phyloP scores from a whole-genome alignment of 2,329 filamentous ascomycete genomes.

The Fusarium beomiforme region DNA sequence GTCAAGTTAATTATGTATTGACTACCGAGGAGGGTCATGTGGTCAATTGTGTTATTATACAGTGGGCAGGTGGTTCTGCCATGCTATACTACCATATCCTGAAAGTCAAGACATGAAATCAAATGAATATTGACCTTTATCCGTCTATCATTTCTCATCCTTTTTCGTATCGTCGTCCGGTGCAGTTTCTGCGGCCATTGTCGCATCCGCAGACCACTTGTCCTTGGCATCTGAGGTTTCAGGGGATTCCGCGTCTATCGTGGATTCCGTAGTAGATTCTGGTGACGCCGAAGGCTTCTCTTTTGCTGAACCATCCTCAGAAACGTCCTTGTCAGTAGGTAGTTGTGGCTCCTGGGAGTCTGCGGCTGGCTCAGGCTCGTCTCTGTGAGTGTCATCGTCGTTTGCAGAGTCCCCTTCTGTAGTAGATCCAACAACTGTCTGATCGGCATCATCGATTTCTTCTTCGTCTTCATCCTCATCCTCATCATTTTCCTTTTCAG shows the following conservation, averaged over 20 bases:
- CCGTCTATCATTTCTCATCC: constrained; percentile 25
- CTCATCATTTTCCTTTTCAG: constrained; percentile 20
- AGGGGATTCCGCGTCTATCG: background rate
- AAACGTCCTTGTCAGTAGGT: constrained; percentile 30
- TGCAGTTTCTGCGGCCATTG: background rate
- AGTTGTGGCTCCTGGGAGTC: constrained; percentile 31
- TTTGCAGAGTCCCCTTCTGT: constrained; percentile 33
- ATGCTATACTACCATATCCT: constrained; percentile 2
- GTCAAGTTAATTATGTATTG: background rate
- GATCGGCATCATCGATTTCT: constrained; percentile 34
- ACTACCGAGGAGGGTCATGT: background rate
- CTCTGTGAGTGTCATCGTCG: constrained; percentile 2
- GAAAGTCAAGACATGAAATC: constrained; percentile 1
- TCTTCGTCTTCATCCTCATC: constrained; percentile 15
- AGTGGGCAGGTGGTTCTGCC: background rate
- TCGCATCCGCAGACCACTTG: constrained; percentile 13
- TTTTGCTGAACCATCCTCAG: constrained; percentile 4
- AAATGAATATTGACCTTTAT: constrained; percentile 3
- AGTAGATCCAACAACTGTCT: constrained; percentile 38
- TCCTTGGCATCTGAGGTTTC: constrained; percentile 8
- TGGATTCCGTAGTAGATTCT: constrained; percentile 3
- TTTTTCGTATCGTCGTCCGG: constrained; percentile 12
- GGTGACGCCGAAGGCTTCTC: constrained; percentile 1
- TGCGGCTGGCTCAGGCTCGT: background rate
- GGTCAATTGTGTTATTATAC: constrained; percentile 22